These are phyloP conservation scores for Exserohilum turcica DNA, from an alignment of 2,329 filamentous ascomycete species.

Conservation along the genomic window DNA sequence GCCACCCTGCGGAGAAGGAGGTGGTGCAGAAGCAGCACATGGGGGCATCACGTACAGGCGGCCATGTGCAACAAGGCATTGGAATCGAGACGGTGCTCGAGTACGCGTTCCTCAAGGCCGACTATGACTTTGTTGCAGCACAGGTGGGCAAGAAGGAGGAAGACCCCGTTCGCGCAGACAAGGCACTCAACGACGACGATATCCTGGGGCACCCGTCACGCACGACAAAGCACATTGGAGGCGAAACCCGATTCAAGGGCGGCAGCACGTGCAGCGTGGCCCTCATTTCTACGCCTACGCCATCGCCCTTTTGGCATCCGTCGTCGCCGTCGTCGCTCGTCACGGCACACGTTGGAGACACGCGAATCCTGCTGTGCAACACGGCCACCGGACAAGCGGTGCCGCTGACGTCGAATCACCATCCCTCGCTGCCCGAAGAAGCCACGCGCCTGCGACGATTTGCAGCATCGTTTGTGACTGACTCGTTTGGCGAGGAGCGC, in stretches of 20 bases:
- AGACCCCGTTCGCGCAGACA: constrained; percentile 72
- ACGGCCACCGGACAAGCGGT: constrained; percentile 80
- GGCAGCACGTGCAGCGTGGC: constrained; percentile 91
- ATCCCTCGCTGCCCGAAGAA: constrained; percentile 85
- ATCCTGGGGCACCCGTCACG: constrained; percentile 70
- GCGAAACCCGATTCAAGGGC: constrained; percentile 80
- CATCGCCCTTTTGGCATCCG: constrained; percentile 94
- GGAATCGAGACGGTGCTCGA: constrained; percentile 79
- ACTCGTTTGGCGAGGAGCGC: constrained; percentile 96
- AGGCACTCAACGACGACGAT: constrained; percentile 82
- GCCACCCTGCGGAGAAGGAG: constrained; percentile 43
- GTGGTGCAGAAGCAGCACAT: constrained; percentile 32
- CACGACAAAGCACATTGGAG: constrained; percentile 66
- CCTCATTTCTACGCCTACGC: constrained; percentile 88
- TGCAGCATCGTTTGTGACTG: constrained; percentile 84
- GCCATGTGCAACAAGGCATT: constrained; percentile 51
- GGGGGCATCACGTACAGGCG: constrained; percentile 25
- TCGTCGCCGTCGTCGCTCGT: constrained; percentile 81
- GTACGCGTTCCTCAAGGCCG: constrained; percentile 91
- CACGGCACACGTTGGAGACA: constrained; percentile 92
- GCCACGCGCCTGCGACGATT: constrained; percentile 82
- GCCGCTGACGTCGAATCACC: constrained; percentile 87
- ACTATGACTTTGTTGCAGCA: constrained; percentile 90
- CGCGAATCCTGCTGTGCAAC: constrained; percentile 85
- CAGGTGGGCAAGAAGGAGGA: constrained; percentile 80